Evolutionary conservation across 2,329 filamentous ascomycete species (phyloP), one percentile per base, ranked within the genome.

Genomic region (Aspergillus fructus): DNA sequence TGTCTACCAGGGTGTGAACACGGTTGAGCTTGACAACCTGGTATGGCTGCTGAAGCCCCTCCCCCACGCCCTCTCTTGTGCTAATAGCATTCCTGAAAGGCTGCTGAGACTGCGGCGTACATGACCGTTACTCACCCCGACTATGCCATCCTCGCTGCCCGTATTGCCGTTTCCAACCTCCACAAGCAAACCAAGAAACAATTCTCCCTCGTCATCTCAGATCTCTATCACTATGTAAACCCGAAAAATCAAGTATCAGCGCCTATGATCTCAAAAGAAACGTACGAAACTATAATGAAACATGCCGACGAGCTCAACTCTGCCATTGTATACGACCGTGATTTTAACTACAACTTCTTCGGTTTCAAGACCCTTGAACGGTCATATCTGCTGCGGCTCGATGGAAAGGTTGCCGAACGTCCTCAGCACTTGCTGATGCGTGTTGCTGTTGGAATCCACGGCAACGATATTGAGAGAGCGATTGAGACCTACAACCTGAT

Each of bases 111-210:
- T 69, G 94, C 94, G 69, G 94, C 94, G 58, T 99, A 99, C 83
- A 99, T 99, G 94, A 99, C 94, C 60, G 93, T 97, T 68, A 99
- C 93, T 62, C 94, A 99, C 77, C 94, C 94, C 70, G 94, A 99
- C 81, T 99, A 99, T 76, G 94, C 94, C 75, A 96, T 97, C 74
- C 91, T 99, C 59, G 94, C 94, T 64, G 94, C 94, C 65, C 93
- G 94, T 79, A 97, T 99, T 73, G 94, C 94, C 67, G 94, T 99
- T 55, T 99, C 94, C 72, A 99, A 99, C 81, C 89, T 99, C 59
- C 94, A 99, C 88, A 99, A 99, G 82, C 94, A 99, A 84, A 99
- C 94, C 64, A 97, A 97, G 86, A 99, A 99, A 84, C 93, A 97
- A 75, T 99, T 96, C 82, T 97, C 94, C n/a, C 83, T 91, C 49